Evolutionary conservation across 495 filamentous ascomycete genomes (phyloP), one percentile per base, ranked within the genome.

Genomic region (Stereocaulon alpinum): DNA sequence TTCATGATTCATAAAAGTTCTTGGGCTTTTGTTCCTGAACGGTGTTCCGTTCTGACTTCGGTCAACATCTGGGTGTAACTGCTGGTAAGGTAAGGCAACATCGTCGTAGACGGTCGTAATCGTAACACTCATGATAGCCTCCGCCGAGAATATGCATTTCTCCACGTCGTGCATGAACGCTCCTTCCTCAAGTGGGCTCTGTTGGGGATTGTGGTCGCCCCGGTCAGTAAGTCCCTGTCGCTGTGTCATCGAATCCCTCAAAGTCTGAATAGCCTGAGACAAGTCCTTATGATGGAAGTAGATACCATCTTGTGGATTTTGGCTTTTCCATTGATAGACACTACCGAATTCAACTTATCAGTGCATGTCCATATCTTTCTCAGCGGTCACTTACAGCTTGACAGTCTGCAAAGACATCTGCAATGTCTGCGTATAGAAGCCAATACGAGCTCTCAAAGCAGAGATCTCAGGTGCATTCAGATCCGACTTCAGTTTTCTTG

Each of bases 311-410:
- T 61, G 54, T 18, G 54, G 47, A 12, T 34, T 18, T 7, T 61
- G 58, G 18, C 44, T 49, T 34, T 61, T 66, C 58, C 64, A 63
- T 10, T 56, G 64, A 54, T 64, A 29, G 30, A 61, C 59, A 30
- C 61, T 66, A 27, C 14, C 5, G 2, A 6, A 3, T 18, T 9
- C 52, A 20, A 54, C 47, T 15, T 47, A 37, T 27, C 10, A 10
- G 32, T 29, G 11, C 11, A 7, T 0, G 2, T 15, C 15, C 15
- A 7, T 17, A 1, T 6, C 3, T 10, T 1, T n/a, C 6, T 18
- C 14, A 15, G 5, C 14, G 6, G 7, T 2, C 5, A 37, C 20
- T 54, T 43, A 64, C 62, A 64, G 40, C 32, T 59, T 62, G 40
- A 65, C 47, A 15, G 29, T 50, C 6, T 56, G 52, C 37, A 65